Evolutionary conservation across 768 basidiomycete genomes (phyloP), one percentile per base, ranked within the genome.

Genomic region (Tulasnella sp.): DNA sequence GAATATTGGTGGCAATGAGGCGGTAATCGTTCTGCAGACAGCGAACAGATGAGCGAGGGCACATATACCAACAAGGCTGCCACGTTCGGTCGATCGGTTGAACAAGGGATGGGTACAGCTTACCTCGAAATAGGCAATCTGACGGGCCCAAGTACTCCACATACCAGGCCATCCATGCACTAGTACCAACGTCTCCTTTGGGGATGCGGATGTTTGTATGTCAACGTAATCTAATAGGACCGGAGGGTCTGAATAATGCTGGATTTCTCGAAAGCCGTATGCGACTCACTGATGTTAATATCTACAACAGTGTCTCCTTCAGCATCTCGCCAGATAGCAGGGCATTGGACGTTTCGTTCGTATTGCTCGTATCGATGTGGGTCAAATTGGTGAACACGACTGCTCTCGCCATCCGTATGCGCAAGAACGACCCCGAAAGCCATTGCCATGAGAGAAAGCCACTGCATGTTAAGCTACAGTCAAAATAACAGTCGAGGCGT

Each of bases 141-240:
- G 93, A 42, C 88, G 88, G 46, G 90, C 88, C 93, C 93, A 94
- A 27, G 88, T 89, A 77, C 90, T 91, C 93, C 93, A 94, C 4
- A 93, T 84, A 81, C 90, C 88, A 0, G 93, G 93, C 93, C 93
- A 94, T 4, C 93, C 93, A 82, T 94, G 93, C 0, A 94, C 90
- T 87, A 94, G 88, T 40, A 94, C 73, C 3, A 94, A 85, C 0
- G 90, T 89, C 19, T 84, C 86, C 38, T 88, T 84, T 3, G 73
- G 42, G 38, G n/a, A 5, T 19, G 39, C 58, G 21, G 75, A 76
- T 34, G 44, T n/a, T 24, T 38, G 3, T 48, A 48, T 27, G 38
- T 76, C 44, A 56, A 62, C 56, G 75, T 76, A 76, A 62, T 39
- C 75, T 76, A 40, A 39, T 12, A n/a, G 9, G 14, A 39, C 7